Conservation (phyloP, 2,329 filamentous ascomycete species). For the Sarocladium oryzae region DNA sequence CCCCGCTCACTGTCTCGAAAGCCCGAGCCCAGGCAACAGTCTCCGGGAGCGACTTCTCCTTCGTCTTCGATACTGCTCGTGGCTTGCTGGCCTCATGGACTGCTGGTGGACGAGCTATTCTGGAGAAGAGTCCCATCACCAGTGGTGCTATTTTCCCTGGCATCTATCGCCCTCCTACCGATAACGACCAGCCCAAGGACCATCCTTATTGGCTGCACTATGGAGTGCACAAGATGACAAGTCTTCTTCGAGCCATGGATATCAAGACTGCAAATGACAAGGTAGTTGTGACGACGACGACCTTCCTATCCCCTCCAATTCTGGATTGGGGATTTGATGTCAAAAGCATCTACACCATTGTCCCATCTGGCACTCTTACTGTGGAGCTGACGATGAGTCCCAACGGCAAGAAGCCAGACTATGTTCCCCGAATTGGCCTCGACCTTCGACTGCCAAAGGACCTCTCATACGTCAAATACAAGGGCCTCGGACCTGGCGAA, state of each 20-base stretch:
- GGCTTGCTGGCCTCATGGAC: constrained; percentile 37
- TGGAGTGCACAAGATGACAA: constrained; percentile 39
- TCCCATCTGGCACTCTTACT: constrained; percentile 30
- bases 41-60: constrained; percentile 11
- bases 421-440: constrained; percentile 57
- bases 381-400: constrained; percentile 38
- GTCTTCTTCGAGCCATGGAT: constrained; percentile 37
- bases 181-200: constrained; percentile 46
- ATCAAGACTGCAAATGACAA: constrained; percentile 27
- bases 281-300: constrained; percentile 40
- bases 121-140: constrained; percentile 31
- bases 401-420: constrained; percentile 42
- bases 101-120: constrained; percentile 25
- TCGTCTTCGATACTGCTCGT: constrained; percentile 38
- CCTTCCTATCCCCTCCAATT: constrained; percentile 51
- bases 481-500: constrained; percentile 57
- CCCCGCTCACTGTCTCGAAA: constrained; percentile 19
- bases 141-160: constrained; percentile 16
- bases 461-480: constrained; percentile 48
- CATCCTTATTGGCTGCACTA: constrained; percentile 45
- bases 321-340: constrained; percentile 52
- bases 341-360: constrained; percentile 46
- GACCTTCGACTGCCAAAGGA: constrained; percentile 42
- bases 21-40: constrained; percentile 2
- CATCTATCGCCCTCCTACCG: constrained; percentile 59